Evolutionary conservation across 228 moss, liverwort and hornwort species (phyloP).

Genomic region (Sphagnum magellanicum): DNA sequence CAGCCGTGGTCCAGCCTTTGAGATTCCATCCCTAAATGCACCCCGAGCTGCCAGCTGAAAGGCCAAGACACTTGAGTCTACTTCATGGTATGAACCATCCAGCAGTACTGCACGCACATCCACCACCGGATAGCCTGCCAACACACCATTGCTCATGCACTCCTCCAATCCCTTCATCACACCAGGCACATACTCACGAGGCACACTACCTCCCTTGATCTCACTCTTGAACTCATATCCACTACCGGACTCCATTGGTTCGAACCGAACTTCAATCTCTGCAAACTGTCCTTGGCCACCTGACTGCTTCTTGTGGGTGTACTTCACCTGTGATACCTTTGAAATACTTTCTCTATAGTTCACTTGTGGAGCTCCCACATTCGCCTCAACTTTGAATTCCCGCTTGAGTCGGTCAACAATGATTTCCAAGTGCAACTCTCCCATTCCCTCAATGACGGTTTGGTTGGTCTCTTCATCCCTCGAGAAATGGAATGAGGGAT

Average conservation of each 20-base stretch:
- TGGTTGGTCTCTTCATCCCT: slow-evolving; percentile 99
- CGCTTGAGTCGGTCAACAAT: slow-evolving; percentile 92
- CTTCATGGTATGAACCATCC: slow-evolving; percentile 88
- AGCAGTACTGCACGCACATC: slow-evolving; percentile 85
- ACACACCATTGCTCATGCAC: slow-evolving; percentile 93
- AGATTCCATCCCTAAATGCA: slow-evolving; percentile 83
- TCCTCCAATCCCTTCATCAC: slow-evolving; percentile 95
- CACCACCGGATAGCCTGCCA: slow-evolving; percentile 92
- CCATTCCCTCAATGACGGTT: slow-evolving; percentile 98
- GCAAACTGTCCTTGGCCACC: slow-evolving; percentile 99
- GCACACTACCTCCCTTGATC: slow-evolving; percentile 94
- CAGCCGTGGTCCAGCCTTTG: slow-evolving; percentile 75
- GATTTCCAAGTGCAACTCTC: slow-evolving; percentile 94
- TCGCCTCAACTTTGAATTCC: slow-evolving; percentile 97
- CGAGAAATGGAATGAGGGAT: slow-evolving; percentile 98
- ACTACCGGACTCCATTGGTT: slow-evolving; percentile 70
- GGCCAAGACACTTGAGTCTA: slow-evolving; percentile 89
- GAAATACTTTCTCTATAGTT: slow-evolving; percentile 99
- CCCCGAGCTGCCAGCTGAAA: slow-evolving; percentile 95
- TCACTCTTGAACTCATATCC: slow-evolving; percentile 99
- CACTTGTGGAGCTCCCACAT: slow-evolving; percentile 97
- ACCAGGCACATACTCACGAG: slow-evolving; percentile 95
- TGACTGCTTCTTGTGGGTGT: slow-evolving; percentile 95
- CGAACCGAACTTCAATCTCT: slow-evolving; percentile 89
- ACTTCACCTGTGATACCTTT: slow-evolving; percentile 59